Evolutionary conservation across 2,329 filamentous ascomycete species (phyloP).

Genomic region (Emydomyces testavorans): DNA sequence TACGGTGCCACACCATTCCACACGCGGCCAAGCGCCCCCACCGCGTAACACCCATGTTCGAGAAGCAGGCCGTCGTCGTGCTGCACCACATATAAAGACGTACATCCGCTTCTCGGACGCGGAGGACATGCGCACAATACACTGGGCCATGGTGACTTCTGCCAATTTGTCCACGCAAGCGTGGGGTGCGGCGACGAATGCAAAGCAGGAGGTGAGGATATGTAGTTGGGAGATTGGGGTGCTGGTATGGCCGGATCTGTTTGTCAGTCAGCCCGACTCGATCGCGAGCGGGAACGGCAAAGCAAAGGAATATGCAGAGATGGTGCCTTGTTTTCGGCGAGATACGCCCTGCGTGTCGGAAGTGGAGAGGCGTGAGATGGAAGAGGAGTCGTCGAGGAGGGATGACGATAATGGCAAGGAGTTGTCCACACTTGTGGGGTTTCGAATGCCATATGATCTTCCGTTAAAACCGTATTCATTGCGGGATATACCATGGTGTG

Average conservation of each 20-base stretch:
- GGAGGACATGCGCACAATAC: conserved; percentile 41
- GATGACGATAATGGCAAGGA: neutral
- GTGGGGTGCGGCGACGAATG: conserved; percentile 56
- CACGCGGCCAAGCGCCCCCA: neutral
- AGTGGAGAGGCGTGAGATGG: conserved; percentile 14
- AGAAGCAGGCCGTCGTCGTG: conserved; percentile 52
- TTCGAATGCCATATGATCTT: conserved; percentile 73
- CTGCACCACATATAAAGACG: conserved; percentile 82
- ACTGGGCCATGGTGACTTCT: conserved; percentile 82
- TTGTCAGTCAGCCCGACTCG: conserved; percentile 29
- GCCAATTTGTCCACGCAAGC: conserved; percentile 86
- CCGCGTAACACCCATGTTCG: conserved; percentile 15
- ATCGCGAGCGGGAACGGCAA: conserved; percentile 8
- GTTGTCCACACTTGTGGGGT: conserved; percentile 43
- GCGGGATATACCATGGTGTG: conserved; percentile 66
- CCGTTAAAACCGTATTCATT: conserved; percentile 56
- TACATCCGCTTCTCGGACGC: conserved; percentile 55
- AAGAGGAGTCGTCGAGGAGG: conserved; percentile 1
- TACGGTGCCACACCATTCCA: neutral
- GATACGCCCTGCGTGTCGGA: conserved; percentile 41
- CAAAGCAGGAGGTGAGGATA: conserved; percentile 53
- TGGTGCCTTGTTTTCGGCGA: conserved; percentile 57
- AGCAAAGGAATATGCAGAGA: conserved; percentile 34
- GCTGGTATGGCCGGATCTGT: conserved; percentile 61
- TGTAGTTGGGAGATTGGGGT: conserved; percentile 79